Evolutionary conservation across 2,329 filamentous ascomycete species (phyloP).

Genomic region (Fusarium concolor): DNA sequence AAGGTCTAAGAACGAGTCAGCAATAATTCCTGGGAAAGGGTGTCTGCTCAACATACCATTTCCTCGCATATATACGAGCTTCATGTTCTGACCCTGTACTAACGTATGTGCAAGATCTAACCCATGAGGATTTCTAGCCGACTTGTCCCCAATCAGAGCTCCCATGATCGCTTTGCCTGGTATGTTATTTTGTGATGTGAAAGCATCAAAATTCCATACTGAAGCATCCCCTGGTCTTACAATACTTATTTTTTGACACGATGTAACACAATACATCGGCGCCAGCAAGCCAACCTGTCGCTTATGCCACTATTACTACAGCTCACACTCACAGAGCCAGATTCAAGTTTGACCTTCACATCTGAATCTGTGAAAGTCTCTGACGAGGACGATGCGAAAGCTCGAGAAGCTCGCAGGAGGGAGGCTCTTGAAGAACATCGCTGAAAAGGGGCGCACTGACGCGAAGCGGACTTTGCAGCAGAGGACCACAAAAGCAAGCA

Average conservation of each 20-base stretch:
- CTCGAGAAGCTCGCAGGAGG: too few species aligned
- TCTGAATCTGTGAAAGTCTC: too few species aligned
- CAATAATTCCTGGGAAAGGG: rapidly evolving
- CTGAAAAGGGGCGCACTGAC: too few species aligned
- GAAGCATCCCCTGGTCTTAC: slow-evolving; percentile 6
- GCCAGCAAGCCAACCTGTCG: too few species aligned
- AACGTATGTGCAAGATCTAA: slow-evolving; percentile 21
- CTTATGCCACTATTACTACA: too few species aligned
- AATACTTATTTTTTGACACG: background rate
- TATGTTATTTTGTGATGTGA: background rate
- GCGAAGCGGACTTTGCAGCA: too few species aligned
- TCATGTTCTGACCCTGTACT: background rate
- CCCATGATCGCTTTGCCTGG: slow-evolving; percentile 23
- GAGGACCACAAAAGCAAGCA: too few species aligned
- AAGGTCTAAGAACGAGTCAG: slow-evolving; percentile 7
- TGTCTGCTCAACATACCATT: background rate
- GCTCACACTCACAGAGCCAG: too few species aligned
- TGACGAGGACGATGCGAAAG: too few species aligned
- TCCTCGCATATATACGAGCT: slow-evolving; percentile 23
- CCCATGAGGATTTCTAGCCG: slow-evolving; percentile 16
- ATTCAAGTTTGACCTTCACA: too few species aligned
- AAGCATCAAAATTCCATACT: slow-evolving; percentile 20
- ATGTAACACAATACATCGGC: too few species aligned
- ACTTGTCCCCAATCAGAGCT: slow-evolving; percentile 16
- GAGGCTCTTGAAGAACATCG: too few species aligned